Evolutionary conservation across 108 stramenopile genomes (phyloP), one percentile per base, ranked within the genome.

Genomic region (Nannochloropsis granulata): DNA sequence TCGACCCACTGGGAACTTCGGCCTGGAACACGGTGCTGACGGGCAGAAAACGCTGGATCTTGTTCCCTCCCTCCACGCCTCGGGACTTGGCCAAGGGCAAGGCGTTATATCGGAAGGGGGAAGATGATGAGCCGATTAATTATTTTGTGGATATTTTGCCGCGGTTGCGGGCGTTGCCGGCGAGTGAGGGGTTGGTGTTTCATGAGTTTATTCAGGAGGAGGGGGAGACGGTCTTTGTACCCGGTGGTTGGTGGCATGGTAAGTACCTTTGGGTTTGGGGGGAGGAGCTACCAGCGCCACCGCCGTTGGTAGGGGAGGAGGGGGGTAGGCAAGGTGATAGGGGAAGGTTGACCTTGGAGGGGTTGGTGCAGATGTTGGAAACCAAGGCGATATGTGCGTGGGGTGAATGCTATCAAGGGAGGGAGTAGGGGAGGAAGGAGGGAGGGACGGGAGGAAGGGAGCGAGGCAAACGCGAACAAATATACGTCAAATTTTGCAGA

Each of bases 51-150:
- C 94, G 96, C 12, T 99, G 98, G 98, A 95, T 97, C 78, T 87
- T 99, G 23, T 98, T 99, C 85, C 97, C 97, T 14, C 98, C 98
- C 12, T n/a, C 21, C n/a, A 71, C 56, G n/a, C n/a, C 56, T 3
- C 21, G 21, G 16, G 91, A 91, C 78, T 91, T 94, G 2, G 89
- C 94, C 25, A 98, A 96, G 90, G 97, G 56, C 56, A 71, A 43
- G 13, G 34, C 81, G 13, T 24, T 23, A 10, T 25, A 80, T 24
- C 16, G 81, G 0, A 82, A 80, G 13, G 90, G 90, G 23, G 97
- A 99, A 87, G 98, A 99, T 87, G 98, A 99, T 89, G 98, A 99
- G 90, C 95, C 98, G 12, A 90, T 98, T 81, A 96, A 98, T 85
- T 98, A 96, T 88, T 98, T 98, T 84, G 94, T 92, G 44, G 93